These are phyloP conservation scores for Sporothrix variecibatus DNA, from an alignment of 2,329 filamentous ascomycete genomes.

Conservation along the genomic window DNA sequence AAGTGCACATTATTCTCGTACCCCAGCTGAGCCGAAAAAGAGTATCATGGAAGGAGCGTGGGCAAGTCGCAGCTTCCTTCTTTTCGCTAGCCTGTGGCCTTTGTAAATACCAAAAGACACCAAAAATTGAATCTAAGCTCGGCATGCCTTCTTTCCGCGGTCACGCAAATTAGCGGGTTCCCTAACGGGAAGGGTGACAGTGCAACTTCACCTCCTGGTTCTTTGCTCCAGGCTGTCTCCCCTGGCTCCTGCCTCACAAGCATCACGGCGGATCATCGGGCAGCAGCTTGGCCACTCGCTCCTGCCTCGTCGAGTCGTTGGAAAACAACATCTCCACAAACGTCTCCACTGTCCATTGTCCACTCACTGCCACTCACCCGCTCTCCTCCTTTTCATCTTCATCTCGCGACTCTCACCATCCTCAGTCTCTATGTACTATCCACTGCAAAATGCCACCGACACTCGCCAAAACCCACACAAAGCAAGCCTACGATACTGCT, in stretches of 20 bases:
- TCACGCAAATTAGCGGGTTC: conserved; percentile 8
- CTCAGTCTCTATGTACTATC: no score
- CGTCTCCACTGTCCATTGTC: neutral
- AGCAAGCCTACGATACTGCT: neutral
- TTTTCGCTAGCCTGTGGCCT: conserved; percentile 18
- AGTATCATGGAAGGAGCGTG: conserved; percentile 18
- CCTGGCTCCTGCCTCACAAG: neutral
- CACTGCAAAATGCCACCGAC: neutral
- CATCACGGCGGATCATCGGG: conserved; percentile 17
- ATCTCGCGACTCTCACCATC: neutral
- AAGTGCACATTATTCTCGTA: neutral
- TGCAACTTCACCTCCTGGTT: neutral
- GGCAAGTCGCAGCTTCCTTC: conserved; percentile 21
- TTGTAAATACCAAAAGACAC: no score
- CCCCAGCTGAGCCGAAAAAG: neutral
- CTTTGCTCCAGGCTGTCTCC: neutral
- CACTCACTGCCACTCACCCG: no score
- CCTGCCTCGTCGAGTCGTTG: neutral
- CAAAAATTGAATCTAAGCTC: neutral
- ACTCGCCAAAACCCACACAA: neutral
- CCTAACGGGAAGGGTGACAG: conserved; percentile 4
- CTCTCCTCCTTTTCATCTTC: neutral
- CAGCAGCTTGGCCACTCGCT: conserved; percentile 11
- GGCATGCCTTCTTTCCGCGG: conserved; percentile 16
- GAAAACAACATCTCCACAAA: neutral